phyloP scores from a whole-genome alignment of 345 rosid species.

The Viola odorata region DNA sequence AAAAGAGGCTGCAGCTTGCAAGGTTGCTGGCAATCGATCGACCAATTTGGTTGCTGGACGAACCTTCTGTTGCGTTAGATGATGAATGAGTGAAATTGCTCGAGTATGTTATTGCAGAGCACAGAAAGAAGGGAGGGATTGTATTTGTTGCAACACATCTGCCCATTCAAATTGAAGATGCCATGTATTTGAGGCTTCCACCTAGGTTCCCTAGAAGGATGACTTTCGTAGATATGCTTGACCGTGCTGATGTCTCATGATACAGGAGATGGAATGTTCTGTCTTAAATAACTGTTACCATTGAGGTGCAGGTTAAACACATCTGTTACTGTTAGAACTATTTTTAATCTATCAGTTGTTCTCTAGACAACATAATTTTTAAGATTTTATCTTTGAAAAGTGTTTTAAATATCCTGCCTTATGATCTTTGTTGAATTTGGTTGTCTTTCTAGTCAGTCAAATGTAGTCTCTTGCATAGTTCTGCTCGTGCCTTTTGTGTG shows the following conservation, averaged over 20 bases:
- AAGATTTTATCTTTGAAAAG: too few relatives aligned
- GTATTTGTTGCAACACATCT: slow-evolving; percentile 85
- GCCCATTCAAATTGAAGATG: slow-evolving; percentile 78
- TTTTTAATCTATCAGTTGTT: too few relatives aligned
- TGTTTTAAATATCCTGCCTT: not conserved
- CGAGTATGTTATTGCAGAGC: slow-evolving; percentile 62
- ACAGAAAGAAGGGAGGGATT: slow-evolving; percentile 73
- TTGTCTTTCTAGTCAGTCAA: not conserved
- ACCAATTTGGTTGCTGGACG: slow-evolving; percentile 86
- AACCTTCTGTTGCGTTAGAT: slow-evolving; percentile 85
- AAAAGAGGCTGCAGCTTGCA: slow-evolving; percentile 81
- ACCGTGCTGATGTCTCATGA: slow-evolving; percentile 48
- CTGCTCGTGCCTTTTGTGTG: slow-evolving; percentile 13
- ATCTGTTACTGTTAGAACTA: too few relatives aligned
- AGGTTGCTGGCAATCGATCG: slow-evolving; percentile 75
- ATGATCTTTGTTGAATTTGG: not conserved
- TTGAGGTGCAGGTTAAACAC: too few relatives aligned
- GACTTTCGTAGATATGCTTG: slow-evolving; percentile 76
- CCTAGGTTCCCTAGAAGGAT: slow-evolving; percentile 78
- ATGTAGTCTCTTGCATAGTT: slow-evolving; percentile 17
- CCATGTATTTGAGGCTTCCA: slow-evolving; percentile 68
- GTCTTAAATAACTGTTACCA: too few relatives aligned
- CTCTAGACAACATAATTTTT: too few relatives aligned
- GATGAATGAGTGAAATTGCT: slow-evolving; percentile 72
- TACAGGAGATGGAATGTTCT: not conserved